phyloP scores from a whole-genome alignment of 495 filamentous ascomycete genomes.

The Penicillium tannophilum region DNA sequence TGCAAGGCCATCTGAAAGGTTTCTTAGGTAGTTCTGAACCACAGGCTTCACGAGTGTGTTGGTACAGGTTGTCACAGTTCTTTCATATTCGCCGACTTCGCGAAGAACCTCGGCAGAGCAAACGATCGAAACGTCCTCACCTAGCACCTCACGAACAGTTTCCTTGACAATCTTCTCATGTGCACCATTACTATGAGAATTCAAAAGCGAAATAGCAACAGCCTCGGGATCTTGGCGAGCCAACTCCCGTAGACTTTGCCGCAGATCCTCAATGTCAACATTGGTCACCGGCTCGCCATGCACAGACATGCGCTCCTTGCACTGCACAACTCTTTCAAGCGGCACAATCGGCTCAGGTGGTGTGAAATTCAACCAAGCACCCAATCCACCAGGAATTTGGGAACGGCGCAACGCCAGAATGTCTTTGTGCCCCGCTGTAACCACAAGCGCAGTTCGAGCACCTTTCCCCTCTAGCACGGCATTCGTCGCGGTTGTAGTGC shows the following conservation, averaged over 20 bases:
- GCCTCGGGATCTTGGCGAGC: slow-evolving; percentile 42
- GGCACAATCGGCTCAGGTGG: slow-evolving; percentile 53
- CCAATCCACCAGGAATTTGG: slow-evolving; percentile 52
- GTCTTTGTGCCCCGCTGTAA: slow-evolving; percentile 46
- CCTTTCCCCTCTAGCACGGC: slow-evolving; percentile 47
- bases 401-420: slow-evolving; percentile 44
- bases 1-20: slow-evolving; percentile 38
- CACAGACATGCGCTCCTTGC: slow-evolving; percentile 48
- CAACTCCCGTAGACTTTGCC: slow-evolving; percentile 31
- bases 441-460: slow-evolving; percentile 41
- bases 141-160: slow-evolving; percentile 39
- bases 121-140: slow-evolving; percentile 40
- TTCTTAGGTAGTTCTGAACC: slow-evolving; percentile 46
- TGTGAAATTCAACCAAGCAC: slow-evolving; percentile 49
- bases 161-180: slow-evolving; percentile 44
- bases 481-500: slow-evolving; percentile 45
- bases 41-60: slow-evolving; percentile 54
- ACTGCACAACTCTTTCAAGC: slow-evolving; percentile 50
- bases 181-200: slow-evolving; percentile 46
- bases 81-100: slow-evolving; percentile 55
- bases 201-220: slow-evolving; percentile 50
- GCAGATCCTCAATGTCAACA: slow-evolving; percentile 42
- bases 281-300: slow-evolving; percentile 41
- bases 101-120: slow-evolving; percentile 49
- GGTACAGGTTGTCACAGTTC: slow-evolving; percentile 52